Evolutionary conservation across 345 rosid genomes (phyloP).

Genomic region (Citrus trifoliata): DNA sequence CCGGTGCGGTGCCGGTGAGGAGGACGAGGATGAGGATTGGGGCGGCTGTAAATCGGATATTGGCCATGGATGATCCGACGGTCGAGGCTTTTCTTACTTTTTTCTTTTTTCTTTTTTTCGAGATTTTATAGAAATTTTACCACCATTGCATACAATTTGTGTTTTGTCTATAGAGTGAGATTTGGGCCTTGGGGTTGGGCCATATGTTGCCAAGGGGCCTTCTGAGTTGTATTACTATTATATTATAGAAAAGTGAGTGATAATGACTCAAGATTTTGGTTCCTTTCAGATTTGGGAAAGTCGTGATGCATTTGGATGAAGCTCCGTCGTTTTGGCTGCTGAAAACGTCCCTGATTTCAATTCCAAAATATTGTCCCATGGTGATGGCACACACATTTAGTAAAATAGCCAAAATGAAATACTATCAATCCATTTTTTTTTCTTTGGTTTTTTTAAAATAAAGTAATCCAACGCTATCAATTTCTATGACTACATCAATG

Average conservation of each 20-base stretch:
- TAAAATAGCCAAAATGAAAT: background rate
- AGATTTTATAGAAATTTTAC: background rate
- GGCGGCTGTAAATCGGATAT: slow-evolving; percentile 17
- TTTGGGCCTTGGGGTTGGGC: too few species aligned
- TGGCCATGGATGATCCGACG: slow-evolving; percentile 29
- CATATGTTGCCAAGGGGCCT: too few species aligned
- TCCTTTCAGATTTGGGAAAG: background rate
- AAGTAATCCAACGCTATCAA: background rate
- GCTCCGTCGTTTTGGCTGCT: background rate
- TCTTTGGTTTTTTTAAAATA: too few species aligned
- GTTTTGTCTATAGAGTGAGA: too few species aligned
- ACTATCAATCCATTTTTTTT: background rate
- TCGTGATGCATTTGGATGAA: background rate
- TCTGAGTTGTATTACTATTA: too few species aligned
- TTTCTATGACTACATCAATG: too few species aligned
- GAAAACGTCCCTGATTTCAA: background rate
- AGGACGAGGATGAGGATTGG: slow-evolving; percentile 27
- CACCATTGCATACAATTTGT: too few species aligned
- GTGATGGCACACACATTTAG: background rate
- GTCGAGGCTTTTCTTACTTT: background rate
- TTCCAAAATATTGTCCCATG: background rate
- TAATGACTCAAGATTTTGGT: background rate
- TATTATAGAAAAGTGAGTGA: background rate
- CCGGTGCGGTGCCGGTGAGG: slow-evolving; percentile 23
- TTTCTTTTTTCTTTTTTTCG: background rate